A percentile compares a stretch with the other conserved stretches of the same genome.
Evolutionary conservation across 768 basidiomycete genomes (phyloP).

Genomic region (Suillus variegatus): DNA sequence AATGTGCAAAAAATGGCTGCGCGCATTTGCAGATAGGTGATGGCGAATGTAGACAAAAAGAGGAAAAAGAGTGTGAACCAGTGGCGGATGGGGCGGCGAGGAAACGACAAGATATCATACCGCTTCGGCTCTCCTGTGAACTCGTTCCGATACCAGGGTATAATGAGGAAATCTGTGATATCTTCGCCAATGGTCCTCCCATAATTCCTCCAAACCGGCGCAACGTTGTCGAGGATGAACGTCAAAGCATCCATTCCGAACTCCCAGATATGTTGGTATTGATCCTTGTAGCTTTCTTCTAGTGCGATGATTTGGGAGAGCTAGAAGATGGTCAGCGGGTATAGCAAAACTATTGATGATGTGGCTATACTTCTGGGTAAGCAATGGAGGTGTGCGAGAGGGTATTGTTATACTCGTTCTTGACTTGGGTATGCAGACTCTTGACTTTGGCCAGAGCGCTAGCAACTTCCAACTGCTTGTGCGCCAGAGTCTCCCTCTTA

Average conservation of each 20-base stretch:
- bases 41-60: constrained; percentile 44
- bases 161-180: constrained; percentile 77
- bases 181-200: constrained; percentile 83
- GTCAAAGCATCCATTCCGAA: constrained; percentile 78
- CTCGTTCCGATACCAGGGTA: constrained; percentile 81
- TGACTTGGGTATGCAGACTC: constrained; percentile 53
- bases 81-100: constrained; percentile 64
- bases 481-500: constrained; percentile 44
- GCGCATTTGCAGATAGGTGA: constrained; percentile 57
- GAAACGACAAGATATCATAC: constrained; percentile 59
- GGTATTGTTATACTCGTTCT: constrained; percentile 65
- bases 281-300: constrained; percentile 79
- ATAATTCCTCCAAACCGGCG: constrained; percentile 81
- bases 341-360: neutral
- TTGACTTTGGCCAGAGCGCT: constrained; percentile 55
- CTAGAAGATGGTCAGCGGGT: constrained; percentile 35
- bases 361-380: constrained; percentile 67
- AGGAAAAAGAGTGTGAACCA: constrained; percentile 65
- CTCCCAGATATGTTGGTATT: constrained; percentile 82
- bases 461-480: constrained; percentile 50
- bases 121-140: constrained; percentile 77
- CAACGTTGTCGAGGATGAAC: constrained; percentile 71
- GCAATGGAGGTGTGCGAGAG: constrained; percentile 69
- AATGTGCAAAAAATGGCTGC: constrained; percentile 56
- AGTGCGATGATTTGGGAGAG: constrained; percentile 68